Percentiles rank a stretch among this genome's conserved stretches.
Conservation (phyloP, 371 early-diverging fungal species). For the Synchytrium microbalum region DNA sequence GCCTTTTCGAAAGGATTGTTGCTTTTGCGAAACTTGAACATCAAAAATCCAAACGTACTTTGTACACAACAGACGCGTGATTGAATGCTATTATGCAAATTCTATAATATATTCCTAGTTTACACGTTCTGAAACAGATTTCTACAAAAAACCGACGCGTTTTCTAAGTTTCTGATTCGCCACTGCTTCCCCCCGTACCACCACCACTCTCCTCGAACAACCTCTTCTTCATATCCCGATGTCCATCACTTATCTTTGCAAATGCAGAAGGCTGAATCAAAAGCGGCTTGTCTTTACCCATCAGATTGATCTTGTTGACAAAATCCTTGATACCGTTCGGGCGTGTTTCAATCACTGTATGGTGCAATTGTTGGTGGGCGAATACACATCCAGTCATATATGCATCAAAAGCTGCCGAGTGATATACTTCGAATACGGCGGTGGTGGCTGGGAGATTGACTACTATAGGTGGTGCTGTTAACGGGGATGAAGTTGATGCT, state of each 20-base stretch:
- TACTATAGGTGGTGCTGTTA: not conserved
- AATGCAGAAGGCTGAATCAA: constrained; percentile 49
- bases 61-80: too few relatives aligned
- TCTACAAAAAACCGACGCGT: too few relatives aligned
- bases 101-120: too few relatives aligned
- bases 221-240: constrained; percentile 5
- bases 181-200: too few relatives aligned
- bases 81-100: too few relatives aligned
- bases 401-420: constrained; percentile 85
- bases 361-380: constrained; percentile 18
- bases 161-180: too few relatives aligned
- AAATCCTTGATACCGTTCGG: constrained; percentile 13
- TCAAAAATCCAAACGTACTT: not conserved
- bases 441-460: constrained; percentile 5
- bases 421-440: constrained; percentile 42
- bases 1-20: not conserved
- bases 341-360: constrained; percentile 9
- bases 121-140: too few relatives aligned
- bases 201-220: not conserved
- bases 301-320: constrained; percentile 61
- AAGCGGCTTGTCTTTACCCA: constrained; percentile 57
- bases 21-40: not conserved
- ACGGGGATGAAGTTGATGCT: not conserved
- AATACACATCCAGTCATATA: constrained; percentile 90
- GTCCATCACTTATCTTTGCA: constrained; percentile 16